Evolutionary conservation across 1,284 basidiomycete genomes (phyloP).

Genomic region (Heterobasidion irregulare): DNA sequence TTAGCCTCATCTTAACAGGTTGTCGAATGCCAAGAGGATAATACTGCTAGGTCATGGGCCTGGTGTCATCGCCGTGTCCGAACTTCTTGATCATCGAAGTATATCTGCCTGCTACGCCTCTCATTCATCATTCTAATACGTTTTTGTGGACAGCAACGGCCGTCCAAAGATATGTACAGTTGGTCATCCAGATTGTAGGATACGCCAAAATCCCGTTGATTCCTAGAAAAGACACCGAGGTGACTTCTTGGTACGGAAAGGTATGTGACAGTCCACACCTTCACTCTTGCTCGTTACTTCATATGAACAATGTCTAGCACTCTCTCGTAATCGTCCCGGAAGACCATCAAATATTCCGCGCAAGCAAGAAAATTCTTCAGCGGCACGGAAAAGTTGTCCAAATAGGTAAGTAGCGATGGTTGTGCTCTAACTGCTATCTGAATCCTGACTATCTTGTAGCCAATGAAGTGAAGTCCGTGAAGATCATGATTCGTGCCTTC

Average conservation of each 20-base stretch:
- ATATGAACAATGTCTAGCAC: constrained; percentile 30
- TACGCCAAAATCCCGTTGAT: constrained; percentile 46
- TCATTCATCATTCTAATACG: constrained; percentile 2
- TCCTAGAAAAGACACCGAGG: constrained; percentile 40
- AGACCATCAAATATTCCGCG: constrained; percentile 43
- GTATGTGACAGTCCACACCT: constrained; percentile 23
- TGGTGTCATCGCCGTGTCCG: constrained; percentile 70
- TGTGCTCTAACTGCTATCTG: background rate
- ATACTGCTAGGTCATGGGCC: constrained; percentile 84
- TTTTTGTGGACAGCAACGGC: constrained; percentile 27
- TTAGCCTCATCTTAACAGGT: constrained; percentile 29
- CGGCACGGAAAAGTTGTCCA: constrained; percentile 52
- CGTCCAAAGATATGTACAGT: constrained; percentile 55
- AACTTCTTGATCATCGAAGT: constrained; percentile 68
- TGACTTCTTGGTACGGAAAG: constrained; percentile 58
- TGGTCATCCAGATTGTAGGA: constrained; percentile 74
- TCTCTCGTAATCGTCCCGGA: constrained; percentile 59
- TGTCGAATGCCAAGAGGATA: constrained; percentile 64
- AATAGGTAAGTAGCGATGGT: constrained; percentile 34
- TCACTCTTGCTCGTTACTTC: constrained; percentile 1
- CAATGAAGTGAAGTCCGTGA: constrained; percentile 58
- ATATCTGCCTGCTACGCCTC: constrained; percentile 15
- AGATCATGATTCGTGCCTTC: constrained; percentile 50
- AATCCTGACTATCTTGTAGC: background rate
- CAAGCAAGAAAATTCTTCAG: constrained; percentile 40